phyloP scores from a whole-genome alignment of 257 asterid species.

The Solanum virginianum region DNA sequence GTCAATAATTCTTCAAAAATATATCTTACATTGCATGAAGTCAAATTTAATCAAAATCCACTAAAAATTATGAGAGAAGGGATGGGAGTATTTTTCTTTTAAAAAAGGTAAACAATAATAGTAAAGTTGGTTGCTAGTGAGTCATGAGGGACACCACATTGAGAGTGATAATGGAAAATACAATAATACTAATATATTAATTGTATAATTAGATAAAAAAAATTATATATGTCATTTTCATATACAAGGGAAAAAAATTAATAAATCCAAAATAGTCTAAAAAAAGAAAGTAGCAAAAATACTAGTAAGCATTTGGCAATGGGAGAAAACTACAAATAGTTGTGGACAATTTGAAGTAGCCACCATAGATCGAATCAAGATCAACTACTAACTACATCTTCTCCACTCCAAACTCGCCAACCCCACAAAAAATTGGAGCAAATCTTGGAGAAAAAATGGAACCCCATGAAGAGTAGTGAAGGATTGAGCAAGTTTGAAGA shows the following conservation, averaged over 20 bases:
- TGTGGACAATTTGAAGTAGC: not conserved
- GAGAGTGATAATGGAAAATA: not conserved
- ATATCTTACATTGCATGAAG: not conserved
- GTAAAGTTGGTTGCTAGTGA: not conserved
- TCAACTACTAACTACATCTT: not conserved
- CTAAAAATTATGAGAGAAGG: not conserved
- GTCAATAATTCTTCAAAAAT: not conserved
- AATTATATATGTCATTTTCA: too few relatives aligned
- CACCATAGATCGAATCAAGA: not conserved
- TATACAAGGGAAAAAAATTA: too few relatives aligned
- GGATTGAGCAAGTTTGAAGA: not conserved
- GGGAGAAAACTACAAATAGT: not conserved
- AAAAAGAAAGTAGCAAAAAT: not conserved
- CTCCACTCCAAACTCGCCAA: not conserved
- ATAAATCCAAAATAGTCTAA: not conserved
- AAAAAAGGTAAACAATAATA: too few relatives aligned
- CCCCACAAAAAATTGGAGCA: not conserved
- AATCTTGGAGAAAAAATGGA: not conserved
- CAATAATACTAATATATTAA: not conserved
- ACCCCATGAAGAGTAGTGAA: not conserved
- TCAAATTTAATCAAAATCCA: not conserved
- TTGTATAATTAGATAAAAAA: too few relatives aligned
- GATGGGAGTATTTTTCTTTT: too few relatives aligned
- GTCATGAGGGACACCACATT: too few relatives aligned
- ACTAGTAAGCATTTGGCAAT: not conserved